A percentile compares a stretch with the other conserved stretches of the same genome.
These are phyloP conservation scores for Ambrosia trifida DNA, from an alignment of 129 eudicot genomes.

Conservation along the genomic window DNA sequence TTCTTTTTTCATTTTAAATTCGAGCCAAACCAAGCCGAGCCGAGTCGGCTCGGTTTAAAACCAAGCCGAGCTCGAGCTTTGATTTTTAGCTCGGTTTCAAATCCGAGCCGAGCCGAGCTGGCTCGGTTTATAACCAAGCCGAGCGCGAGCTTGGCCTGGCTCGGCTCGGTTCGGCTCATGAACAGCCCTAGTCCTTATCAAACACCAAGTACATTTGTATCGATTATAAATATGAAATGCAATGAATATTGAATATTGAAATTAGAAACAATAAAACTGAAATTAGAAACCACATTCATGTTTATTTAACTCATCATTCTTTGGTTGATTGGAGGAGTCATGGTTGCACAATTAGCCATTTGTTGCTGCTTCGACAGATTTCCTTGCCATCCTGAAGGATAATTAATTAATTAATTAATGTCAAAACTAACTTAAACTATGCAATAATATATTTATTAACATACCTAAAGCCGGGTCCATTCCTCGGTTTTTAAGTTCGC, in stretches of 20 bases:
- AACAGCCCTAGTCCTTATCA: too few species aligned
- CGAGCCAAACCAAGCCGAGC: too few species aligned
- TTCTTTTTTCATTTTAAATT: too few species aligned
- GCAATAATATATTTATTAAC: too few species aligned
- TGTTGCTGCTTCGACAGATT: constrained; percentile 37
- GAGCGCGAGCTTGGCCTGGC: too few species aligned
- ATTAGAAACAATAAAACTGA: not conserved
- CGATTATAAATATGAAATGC: not conserved
- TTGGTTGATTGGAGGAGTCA: constrained; percentile 57
- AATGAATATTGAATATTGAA: not conserved
- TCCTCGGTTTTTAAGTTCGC: constrained; percentile 48
- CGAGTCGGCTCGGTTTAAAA: too few species aligned
- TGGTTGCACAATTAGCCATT: constrained; percentile 28
- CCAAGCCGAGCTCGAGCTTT: too few species aligned
- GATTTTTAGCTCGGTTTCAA: too few species aligned
- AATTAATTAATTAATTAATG: too few species aligned
- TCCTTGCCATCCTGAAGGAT: constrained; percentile 47
- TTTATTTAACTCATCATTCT: constrained; percentile 35
- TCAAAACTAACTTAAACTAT: not conserved
- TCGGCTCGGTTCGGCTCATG: too few species aligned
- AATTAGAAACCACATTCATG: not conserved
- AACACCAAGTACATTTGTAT: not conserved
- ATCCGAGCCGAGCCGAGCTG: too few species aligned
- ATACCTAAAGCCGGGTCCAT: constrained; percentile 58
- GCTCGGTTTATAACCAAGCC: too few species aligned